phyloP scores from a whole-genome alignment of 176 grass and related monocot genomes.

The Areca catechu region DNA sequence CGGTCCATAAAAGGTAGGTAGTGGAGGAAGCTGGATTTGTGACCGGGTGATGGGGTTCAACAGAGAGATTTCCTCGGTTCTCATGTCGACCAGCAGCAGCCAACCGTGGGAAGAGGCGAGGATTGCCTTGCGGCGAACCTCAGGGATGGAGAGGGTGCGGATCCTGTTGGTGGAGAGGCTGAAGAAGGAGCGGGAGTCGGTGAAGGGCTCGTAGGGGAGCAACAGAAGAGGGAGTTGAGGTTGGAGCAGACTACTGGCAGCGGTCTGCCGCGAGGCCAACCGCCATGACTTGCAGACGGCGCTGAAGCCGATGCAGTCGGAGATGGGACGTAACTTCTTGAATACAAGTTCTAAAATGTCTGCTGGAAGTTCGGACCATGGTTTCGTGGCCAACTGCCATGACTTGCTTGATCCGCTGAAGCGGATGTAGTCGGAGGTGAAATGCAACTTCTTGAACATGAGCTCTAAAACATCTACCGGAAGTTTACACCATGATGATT shows the following conservation, averaged over 20 bases:
- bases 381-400: no score
- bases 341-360: neutral
- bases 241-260: neutral
- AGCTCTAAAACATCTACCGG: neutral
- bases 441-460: neutral
- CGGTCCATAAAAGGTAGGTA: no score
- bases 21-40: no score
- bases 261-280: neutral
- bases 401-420: no score
- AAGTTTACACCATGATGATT: neutral
- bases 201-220: neutral
- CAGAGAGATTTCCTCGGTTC: no score
- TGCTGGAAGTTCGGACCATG: neutral
- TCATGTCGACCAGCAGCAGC: neutral
- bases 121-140: neutral
- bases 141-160: neutral
- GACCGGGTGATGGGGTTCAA: no score
- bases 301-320: constrained; percentile 2
- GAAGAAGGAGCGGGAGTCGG: neutral
- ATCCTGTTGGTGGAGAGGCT: neutral
- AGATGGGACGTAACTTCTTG: neutral
- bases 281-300: constrained; percentile 3
- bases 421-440: no score
- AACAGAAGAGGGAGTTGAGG: neutral
- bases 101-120: neutral